These are phyloP conservation scores for Lactarius psammicola DNA, from an alignment of 768 basidiomycete species.

Conservation along the genomic window DNA sequence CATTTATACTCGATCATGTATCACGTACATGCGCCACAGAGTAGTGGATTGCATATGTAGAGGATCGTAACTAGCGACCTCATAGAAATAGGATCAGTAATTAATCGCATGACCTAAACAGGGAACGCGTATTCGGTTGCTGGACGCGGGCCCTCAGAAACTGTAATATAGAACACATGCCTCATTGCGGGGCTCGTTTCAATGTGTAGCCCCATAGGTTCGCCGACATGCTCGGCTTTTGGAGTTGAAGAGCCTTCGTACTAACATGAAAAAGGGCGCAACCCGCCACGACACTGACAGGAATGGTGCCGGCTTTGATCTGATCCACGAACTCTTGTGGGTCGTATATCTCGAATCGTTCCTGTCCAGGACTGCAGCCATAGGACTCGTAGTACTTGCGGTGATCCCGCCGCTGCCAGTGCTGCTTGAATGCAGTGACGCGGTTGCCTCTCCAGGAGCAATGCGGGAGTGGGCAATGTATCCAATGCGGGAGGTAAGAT, in stretches of 20 bases:
- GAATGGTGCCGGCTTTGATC: neutral
- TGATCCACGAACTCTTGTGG: neutral
- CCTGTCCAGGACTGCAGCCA: too few species aligned
- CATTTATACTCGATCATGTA: neutral
- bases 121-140: neutral
- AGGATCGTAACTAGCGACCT: neutral
- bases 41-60: neutral
- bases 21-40: neutral
- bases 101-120: neutral
- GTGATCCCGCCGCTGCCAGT: neutral
- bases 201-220: neutral
- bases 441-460: conserved; percentile 3
- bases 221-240: neutral
- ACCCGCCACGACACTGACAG: neutral
- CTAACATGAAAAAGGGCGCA: neutral
- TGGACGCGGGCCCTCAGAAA: neutral
- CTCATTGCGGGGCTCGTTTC: neutral
- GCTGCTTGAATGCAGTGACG: neutral
- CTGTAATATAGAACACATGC: neutral
- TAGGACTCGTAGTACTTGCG: neutral
- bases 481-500: neutral
- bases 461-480: neutral
- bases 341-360: neutral
- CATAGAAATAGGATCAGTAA: neutral
- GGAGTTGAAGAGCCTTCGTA: neutral